A percentile compares a stretch with the other conserved stretches of the same genome.
These are phyloP conservation scores for Gomphus bonarii DNA, from an alignment of 1,284 basidiomycete species.

Conservation along the genomic window DNA sequence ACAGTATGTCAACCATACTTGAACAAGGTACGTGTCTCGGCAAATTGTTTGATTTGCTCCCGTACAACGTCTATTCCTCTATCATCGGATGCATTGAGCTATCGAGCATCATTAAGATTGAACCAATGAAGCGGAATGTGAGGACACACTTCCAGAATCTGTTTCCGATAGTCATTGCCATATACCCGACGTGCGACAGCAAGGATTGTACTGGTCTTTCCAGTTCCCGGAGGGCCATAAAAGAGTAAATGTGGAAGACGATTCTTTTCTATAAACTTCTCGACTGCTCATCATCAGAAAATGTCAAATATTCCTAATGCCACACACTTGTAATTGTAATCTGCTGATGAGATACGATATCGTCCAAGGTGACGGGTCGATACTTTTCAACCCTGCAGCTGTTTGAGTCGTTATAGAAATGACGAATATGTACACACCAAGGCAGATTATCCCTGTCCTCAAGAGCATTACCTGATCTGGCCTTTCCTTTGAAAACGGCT, in stretches of 20 bases:
- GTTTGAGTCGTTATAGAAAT: background rate
- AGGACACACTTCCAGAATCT: slow-evolving; percentile 80
- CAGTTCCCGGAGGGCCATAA: slow-evolving; percentile 96
- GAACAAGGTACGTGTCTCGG: slow-evolving; percentile 85
- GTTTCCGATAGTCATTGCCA: slow-evolving; percentile 73
- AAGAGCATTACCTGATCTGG: slow-evolving; percentile 40
- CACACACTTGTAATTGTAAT: slow-evolving; percentile 79
- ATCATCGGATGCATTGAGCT: slow-evolving; percentile 97
- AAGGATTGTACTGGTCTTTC: slow-evolving; percentile 97
- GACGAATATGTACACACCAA: slow-evolving; percentile 38
- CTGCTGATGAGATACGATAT: slow-evolving; percentile 91
- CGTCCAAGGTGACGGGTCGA: slow-evolving; percentile 76
- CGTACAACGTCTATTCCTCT: slow-evolving; percentile 97
- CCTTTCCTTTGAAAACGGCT: slow-evolving; percentile 48
- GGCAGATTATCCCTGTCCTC: slow-evolving; percentile 53
- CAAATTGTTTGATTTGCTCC: slow-evolving; percentile 98
- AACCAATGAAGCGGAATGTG: background rate
- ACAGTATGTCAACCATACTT: slow-evolving; percentile 22
- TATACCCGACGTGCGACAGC: slow-evolving; percentile 94
- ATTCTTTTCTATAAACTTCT: slow-evolving; percentile 94
- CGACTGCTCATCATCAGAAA: slow-evolving; percentile 47
- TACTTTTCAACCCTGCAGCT: slow-evolving; percentile 88
- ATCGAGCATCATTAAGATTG: background rate
- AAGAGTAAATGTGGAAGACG: slow-evolving; percentile 92
- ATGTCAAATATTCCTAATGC: background rate